phyloP scores from a whole-genome alignment of 345 rosid genomes.

The Citrus australasica region DNA sequence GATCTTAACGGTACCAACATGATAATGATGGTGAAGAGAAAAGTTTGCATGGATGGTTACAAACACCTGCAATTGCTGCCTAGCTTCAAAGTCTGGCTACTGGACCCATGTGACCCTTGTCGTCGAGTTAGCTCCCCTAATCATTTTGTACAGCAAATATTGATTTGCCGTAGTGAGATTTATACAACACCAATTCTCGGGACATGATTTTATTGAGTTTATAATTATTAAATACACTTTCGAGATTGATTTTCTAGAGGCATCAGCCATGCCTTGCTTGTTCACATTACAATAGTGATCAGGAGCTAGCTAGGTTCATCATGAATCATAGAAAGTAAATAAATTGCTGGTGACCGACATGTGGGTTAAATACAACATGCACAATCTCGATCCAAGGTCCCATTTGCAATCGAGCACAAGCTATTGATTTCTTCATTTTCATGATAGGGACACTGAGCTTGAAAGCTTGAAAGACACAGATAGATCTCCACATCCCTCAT shows the following conservation, averaged over 20 bases:
- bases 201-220: background rate
- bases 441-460: constrained; percentile 15
- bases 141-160: background rate
- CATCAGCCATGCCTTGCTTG: background rate
- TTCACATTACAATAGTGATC: background rate
- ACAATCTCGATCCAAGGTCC: constrained; percentile 14
- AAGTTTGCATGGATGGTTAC: background rate
- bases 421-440: constrained; percentile 14
- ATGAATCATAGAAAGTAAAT: background rate
- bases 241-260: too few relatives aligned
- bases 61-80: background rate
- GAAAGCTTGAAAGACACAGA: background rate
- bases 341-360: background rate
- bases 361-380: background rate
- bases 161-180: background rate
- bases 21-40: background rate
- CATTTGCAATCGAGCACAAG: constrained; percentile 17
- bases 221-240: background rate
- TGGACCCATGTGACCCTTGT: background rate
- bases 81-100: background rate
- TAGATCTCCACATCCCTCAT: background rate
- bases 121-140: background rate
- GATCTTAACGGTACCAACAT: background rate
- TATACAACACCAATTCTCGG: background rate
- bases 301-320: background rate